Conservation (phyloP, 163 green algal genomes). For the Scenedesmus sp. region DNA sequence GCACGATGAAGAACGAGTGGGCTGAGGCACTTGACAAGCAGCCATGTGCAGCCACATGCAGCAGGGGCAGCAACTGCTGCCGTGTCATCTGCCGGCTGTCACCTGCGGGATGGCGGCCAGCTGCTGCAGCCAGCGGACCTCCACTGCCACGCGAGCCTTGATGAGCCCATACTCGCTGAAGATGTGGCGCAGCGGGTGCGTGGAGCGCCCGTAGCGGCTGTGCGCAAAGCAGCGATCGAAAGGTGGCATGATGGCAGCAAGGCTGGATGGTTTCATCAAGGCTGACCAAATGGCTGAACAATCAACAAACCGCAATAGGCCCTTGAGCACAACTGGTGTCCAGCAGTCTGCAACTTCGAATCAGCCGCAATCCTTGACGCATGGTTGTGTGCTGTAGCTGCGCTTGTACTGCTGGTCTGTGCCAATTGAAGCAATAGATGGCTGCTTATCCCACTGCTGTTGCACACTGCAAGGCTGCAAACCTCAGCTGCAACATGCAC, state of each 20-base stretch:
- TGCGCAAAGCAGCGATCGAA: background rate
- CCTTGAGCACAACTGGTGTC: no score
- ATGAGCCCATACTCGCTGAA: conserved; percentile 99
- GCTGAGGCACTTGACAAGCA: background rate
- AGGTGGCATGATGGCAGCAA: background rate
- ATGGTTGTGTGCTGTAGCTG: background rate
- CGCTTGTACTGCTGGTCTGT: background rate
- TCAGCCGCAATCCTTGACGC: background rate
- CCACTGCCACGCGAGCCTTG: conserved; percentile 92
- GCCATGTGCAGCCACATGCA: background rate
- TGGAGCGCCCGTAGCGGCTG: conserved; percentile 86
- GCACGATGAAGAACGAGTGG: no score
- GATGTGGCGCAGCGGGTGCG: conserved; percentile 78
- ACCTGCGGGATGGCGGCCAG: conserved; percentile 79
- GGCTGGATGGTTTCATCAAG: no score
- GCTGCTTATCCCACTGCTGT: no score
- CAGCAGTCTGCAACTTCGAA: no score
- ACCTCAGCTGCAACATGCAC: background rate
- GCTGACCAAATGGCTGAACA: no score
- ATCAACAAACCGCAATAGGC: no score
- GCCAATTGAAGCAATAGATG: background rate
- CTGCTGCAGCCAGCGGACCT: conserved; percentile 96
- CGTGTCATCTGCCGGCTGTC: background rate
- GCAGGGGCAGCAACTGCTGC: background rate
- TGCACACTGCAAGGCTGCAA: background rate